These are phyloP conservation scores for Scalesia atractyloides DNA, from an alignment of 129 eudicot species.

Conservation along the genomic window DNA sequence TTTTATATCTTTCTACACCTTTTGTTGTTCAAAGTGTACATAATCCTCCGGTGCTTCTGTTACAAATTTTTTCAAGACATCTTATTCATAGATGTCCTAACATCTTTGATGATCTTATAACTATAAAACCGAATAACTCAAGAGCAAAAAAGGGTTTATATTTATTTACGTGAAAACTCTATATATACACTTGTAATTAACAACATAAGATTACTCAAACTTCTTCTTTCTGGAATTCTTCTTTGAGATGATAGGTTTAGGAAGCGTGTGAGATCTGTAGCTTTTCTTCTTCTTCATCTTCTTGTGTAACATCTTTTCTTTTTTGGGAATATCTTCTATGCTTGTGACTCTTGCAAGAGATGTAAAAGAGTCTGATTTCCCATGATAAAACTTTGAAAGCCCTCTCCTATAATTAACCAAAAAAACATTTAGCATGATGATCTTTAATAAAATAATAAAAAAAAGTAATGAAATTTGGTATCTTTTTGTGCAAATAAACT, in stretches of 20 bases:
- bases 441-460: slow-evolving; percentile 3
- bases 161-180: slow-evolving; percentile 28
- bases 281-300: slow-evolving; percentile 50
- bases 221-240: slow-evolving; percentile 31
- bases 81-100: no score
- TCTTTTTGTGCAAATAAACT: neutral
- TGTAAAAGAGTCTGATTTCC: slow-evolving; percentile 81
- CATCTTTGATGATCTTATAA: no score
- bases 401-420: slow-evolving; percentile 61
- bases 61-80: no score
- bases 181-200: slow-evolving; percentile 6
- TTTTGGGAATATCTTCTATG: slow-evolving; percentile 77
- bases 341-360: slow-evolving; percentile 70
- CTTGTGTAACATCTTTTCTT: slow-evolving; percentile 33
- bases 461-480: slow-evolving; percentile 1
- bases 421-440: slow-evolving; percentile 3
- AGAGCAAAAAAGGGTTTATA: slow-evolving; percentile 9
- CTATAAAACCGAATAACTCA: neutral
- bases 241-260: slow-evolving; percentile 64
- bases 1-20: no score
- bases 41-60: no score
- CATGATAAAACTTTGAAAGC: slow-evolving; percentile 73
- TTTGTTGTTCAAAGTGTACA: no score
- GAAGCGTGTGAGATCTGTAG: slow-evolving; percentile 50
- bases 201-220: slow-evolving; percentile 13